phyloP scores from a whole-genome alignment of 257 asterid genomes.

The Scutellaria baicalensis region DNA sequence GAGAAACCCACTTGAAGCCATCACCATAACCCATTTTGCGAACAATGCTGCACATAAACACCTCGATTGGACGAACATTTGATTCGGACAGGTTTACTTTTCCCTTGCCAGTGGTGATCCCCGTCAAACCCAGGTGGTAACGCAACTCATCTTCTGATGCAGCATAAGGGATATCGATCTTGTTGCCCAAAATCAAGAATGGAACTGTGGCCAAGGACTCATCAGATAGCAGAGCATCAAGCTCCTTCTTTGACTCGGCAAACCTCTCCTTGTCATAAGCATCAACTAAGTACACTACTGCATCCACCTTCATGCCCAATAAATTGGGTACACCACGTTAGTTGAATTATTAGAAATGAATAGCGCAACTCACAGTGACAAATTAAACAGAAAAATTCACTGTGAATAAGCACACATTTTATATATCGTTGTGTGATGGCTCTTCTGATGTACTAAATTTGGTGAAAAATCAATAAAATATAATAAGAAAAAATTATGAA shows the following conservation, averaged over 20 bases:
- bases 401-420: too few species aligned
- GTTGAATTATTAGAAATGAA: neutral
- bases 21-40: conserved; percentile 91
- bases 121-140: conserved; percentile 53
- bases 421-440: too few species aligned
- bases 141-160: conserved; percentile 79
- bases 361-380: neutral
- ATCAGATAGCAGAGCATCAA: conserved; percentile 71
- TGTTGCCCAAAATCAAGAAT: conserved; percentile 75
- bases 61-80: conserved; percentile 65
- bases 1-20: conserved; percentile 85
- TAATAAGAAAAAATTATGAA: too few species aligned
- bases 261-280: conserved; percentile 75
- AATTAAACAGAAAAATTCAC: neutral
- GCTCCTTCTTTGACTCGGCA: conserved; percentile 76
- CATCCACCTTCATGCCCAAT: conserved; percentile 58
- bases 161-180: conserved; percentile 78
- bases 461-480: too few species aligned
- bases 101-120: conserved; percentile 76
- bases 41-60: conserved; percentile 87
- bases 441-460: too few species aligned
- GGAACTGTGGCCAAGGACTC: conserved; percentile 72
- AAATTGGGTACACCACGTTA: neutral
- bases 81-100: conserved; percentile 64
- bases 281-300: conserved; percentile 74